phyloP scores from a whole-genome alignment of 768 basidiomycete genomes.

The Tulasnella sp. region DNA sequence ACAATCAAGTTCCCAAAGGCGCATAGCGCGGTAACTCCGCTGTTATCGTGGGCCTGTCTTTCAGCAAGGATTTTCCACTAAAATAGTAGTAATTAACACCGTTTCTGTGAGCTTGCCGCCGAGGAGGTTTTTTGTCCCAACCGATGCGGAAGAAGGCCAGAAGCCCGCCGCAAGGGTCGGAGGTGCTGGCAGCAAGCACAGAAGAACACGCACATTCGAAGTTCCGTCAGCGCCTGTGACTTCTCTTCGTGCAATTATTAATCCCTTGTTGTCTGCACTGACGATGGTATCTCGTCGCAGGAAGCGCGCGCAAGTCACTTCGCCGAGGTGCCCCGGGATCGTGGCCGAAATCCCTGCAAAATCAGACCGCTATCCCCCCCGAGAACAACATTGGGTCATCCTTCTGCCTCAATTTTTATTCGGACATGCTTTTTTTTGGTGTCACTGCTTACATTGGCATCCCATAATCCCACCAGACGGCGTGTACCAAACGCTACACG shows the following conservation, averaged over 20 bases:
- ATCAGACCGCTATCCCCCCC: conserved; percentile 41
- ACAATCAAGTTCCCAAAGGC: conserved; percentile 49
- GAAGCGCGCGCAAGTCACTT: conserved; percentile 76
- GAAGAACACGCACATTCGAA: not conserved
- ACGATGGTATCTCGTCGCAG: conserved; percentile 49
- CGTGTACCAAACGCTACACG: conserved; percentile 58
- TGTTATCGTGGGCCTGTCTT: conserved; percentile 57
- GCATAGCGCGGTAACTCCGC: conserved; percentile 63
- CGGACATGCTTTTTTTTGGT: not conserved
- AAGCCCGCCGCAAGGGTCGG: conserved; percentile 26
- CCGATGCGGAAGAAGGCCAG: not conserved
- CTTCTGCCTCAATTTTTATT: not conserved
- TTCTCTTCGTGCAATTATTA: conserved; percentile 53
- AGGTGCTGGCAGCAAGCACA: not conserved
- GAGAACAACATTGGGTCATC: conserved; percentile 2
- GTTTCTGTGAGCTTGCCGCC: not conserved
- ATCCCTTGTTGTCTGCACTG: conserved; percentile 74
- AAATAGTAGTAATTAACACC: not conserved
- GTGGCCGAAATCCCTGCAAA: conserved; percentile 57
- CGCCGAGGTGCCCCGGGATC: conserved; percentile 66
- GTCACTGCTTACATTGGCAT: conserved; percentile 45
- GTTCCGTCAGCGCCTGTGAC: conserved; percentile 38
- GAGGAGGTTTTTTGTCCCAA: not conserved
- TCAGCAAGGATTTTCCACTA: conserved; percentile 56
- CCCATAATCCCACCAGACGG: conserved; percentile 57